These are phyloP conservation scores for Seminavis robusta DNA, from an alignment of 108 stramenopile species.

Conservation along the genomic window DNA sequence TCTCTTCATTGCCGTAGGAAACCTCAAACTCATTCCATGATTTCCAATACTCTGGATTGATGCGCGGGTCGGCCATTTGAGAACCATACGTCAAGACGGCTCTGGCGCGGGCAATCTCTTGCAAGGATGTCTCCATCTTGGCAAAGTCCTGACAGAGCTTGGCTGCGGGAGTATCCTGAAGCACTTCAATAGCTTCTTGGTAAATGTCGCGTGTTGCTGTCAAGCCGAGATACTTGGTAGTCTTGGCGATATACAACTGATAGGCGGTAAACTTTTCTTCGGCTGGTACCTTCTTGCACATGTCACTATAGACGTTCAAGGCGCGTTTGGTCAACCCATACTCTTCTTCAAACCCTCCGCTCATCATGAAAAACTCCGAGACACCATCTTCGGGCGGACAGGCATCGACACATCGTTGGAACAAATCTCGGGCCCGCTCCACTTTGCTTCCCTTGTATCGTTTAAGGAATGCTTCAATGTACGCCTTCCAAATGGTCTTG, in stretches of 20 bases:
- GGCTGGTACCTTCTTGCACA: constrained; percentile 81
- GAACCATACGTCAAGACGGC: constrained; percentile 88
- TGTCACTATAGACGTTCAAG: constrained; percentile 84
- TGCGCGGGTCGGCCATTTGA: constrained; percentile 93
- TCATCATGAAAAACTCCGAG: constrained; percentile 83
- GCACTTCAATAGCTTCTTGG: constrained; percentile 86
- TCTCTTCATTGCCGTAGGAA: constrained; percentile 95
- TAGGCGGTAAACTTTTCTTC: constrained; percentile 85
- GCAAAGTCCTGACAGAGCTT: constrained; percentile 93
- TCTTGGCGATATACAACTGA: constrained; percentile 87
- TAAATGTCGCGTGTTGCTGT: constrained; percentile 89
- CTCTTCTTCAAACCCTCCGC: constrained; percentile 94
- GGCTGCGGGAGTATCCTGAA: constrained; percentile 72
- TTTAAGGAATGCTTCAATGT: constrained; percentile 81
- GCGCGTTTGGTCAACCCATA: constrained; percentile 93
- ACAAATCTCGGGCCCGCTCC: constrained; percentile 91
- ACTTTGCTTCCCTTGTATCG: constrained; percentile 94
- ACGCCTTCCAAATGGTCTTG: constrained; percentile 85
- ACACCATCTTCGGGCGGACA: constrained; percentile 87
- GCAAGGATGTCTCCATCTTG: constrained; percentile 87
- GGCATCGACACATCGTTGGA: constrained; percentile 86
- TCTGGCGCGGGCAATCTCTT: constrained; percentile 95
- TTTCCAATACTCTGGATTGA: constrained; percentile 87
- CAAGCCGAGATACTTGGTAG: constrained; percentile 84
- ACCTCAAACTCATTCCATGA: constrained; percentile 99